Evolutionary conservation across 306 rosid species (phyloP).

Genomic region (Trifolium subterraneum): DNA sequence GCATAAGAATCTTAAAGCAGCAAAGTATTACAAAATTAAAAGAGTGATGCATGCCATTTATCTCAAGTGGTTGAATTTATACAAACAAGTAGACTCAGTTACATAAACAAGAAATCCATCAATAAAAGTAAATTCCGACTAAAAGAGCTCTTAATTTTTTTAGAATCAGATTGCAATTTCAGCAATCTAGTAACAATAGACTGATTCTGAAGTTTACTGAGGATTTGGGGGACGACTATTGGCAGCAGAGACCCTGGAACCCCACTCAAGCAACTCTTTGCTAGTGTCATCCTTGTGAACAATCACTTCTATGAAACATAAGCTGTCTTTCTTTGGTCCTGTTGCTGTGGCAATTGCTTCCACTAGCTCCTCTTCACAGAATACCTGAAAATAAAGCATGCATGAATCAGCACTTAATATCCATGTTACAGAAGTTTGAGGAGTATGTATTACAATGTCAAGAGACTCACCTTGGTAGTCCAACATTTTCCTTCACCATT

Average conservation of each 20-base stretch:
- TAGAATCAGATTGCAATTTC: background rate
- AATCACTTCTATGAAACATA: slow-evolving; percentile 89
- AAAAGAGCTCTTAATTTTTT: background rate
- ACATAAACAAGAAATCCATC: background rate
- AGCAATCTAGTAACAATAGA: background rate
- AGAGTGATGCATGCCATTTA: no score
- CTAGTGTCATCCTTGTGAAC: slow-evolving; percentile 90
- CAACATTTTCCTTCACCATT: slow-evolving; percentile 91
- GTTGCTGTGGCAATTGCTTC: slow-evolving; percentile 73
- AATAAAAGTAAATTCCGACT: no score
- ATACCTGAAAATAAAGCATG: slow-evolving; percentile 52
- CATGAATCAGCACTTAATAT: background rate
- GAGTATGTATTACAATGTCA: background rate
- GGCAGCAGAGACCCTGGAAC: slow-evolving; percentile 81
- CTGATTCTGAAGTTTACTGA: slow-evolving; percentile 43
- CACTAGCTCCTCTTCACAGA: slow-evolving; percentile 71
- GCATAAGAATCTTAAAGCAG: background rate
- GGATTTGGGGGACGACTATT: slow-evolving; percentile 85
- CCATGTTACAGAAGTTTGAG: background rate
- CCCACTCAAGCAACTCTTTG: slow-evolving; percentile 92
- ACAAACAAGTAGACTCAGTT: no score
- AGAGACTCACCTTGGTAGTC: slow-evolving; percentile 70
- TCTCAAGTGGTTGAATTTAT: no score
- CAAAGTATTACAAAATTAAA: background rate
- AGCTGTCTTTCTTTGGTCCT: slow-evolving; percentile 65